Evolutionary conservation across 768 basidiomycete genomes (phyloP), one percentile per base, ranked within the genome.

Genomic region (Tephrocybe sp.): DNA sequence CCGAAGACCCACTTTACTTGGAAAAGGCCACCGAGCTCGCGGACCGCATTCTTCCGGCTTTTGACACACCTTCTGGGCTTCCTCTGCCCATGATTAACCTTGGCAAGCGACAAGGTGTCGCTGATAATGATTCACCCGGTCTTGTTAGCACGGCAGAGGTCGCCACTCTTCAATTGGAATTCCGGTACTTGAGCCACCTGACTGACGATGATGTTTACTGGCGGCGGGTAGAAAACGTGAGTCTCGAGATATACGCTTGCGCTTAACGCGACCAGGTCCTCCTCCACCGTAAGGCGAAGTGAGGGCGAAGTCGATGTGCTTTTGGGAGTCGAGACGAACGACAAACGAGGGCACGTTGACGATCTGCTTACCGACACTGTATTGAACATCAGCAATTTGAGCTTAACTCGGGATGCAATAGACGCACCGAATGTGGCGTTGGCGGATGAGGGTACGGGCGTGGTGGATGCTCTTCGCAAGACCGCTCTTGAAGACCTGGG

Each of bases 291-390:
- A 96, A 49, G 96, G 95, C 55, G 94, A 97, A 51, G 89, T 95
- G 60, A 95, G 86, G 37, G 96, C 89, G 68, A 98, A 99, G 83
- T 99, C 97, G 69, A 99, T 96, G 83, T 99, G 97, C 68, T 98
- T 98, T 82, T 98, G 95, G 53, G 93, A 96, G 80, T 98, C 97
- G 61, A 98, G 89, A 74, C 97, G 93, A 61, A 99, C 96, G 67
- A 98, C 90, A 71, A 98, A 98, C 3, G 95, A 98, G 16, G 96
- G 96, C 48, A 98, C 90, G 74, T 97, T 94, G 77, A 99, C 97
- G 56, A 98, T 92, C 74, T 99, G 97, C 76, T 94, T 96, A 69
- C 97, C 97, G 66, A 98, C 97, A 48, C 92, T 92, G 54, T 2
- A 30, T 26, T 35, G 15, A 35, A 7, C 36, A 27, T 53, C 18